Conservation (phyloP, 2,329 filamentous ascomycete genomes). For the Colletotrichum sp. region DNA sequence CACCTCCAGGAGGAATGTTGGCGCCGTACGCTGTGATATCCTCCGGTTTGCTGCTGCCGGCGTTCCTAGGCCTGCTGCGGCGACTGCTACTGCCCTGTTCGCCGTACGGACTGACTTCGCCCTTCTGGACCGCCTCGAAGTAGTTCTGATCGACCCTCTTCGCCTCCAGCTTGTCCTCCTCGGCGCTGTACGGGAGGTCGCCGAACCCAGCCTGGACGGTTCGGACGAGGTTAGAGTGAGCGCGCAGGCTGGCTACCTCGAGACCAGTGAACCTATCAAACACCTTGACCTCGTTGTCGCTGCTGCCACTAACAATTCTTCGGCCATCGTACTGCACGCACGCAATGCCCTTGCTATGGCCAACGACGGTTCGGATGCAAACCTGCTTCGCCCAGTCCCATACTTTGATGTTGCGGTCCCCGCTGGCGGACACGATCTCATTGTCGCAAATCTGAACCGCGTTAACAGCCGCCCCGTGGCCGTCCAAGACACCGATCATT, state of each 20-base stretch:
- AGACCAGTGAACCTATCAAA: conserved; percentile 87
- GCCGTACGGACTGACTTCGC: conserved; percentile 38
- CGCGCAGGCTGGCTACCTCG: conserved; percentile 85
- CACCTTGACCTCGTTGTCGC: conserved; percentile 93
- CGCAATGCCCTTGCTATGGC: conserved; percentile 93
- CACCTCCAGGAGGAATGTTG: conserved; percentile 87
- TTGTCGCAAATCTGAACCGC: conserved; percentile 88
- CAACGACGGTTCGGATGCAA: conserved; percentile 78
- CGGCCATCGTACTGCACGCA: conserved; percentile 96
- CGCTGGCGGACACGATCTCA: conserved; percentile 92
- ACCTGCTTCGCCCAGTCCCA: conserved; percentile 87
- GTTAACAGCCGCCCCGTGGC: conserved; percentile 92
- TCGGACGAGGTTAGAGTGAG: conserved; percentile 84
- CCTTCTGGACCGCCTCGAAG: conserved; percentile 62
- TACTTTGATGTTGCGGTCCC: conserved; percentile 90
- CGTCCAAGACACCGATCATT: conserved; percentile 78
- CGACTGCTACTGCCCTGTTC: conserved; percentile 27
- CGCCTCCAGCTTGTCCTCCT: conserved; percentile 76
- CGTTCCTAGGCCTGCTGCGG: conserved; percentile 56
- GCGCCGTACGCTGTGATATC: conserved; percentile 83
- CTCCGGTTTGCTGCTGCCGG: conserved; percentile 75
- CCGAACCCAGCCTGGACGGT: conserved; percentile 96
- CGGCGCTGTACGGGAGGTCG: conserved; percentile 79
- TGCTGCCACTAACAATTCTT: conserved; percentile 93
- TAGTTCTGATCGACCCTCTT: conserved; percentile 75